Base-by-base conservation (phyloP, 352 stramenopile species). In the Phytopythium kandeliae region DNA sequence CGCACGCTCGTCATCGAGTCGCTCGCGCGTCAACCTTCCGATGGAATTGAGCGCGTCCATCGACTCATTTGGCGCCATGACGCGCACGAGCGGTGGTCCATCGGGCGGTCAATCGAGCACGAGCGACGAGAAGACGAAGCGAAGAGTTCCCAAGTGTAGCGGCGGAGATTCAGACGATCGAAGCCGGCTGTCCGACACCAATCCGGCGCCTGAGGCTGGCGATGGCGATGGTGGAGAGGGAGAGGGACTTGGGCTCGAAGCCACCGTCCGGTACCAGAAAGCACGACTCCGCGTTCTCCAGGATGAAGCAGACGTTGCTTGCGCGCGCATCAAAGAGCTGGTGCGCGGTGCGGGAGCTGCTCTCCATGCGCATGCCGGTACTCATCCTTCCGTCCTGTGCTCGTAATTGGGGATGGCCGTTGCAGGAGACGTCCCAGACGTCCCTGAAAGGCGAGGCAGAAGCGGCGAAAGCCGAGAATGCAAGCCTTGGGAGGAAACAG, bases 231-330 rank as follows among this genome's bases (percentile, higher is more conserved):
- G 47, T 10, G 52, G 21, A 11, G 24, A 38, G 21, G 45, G 45
- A 19, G 65, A 81, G 46, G 75, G 73, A 37, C 59, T 87, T 0
- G 68, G 78, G 2, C 44, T 83, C 0, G 80, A 89, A 35, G 70
- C 77, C 21, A 86, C 81, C 0, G 48, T 90, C 15, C 66, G 81
- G 21, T 88, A 87, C 48, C 81, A 92, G 48, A 89, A 89, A 60
- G 77, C 78, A 4, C 65, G 80, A 11, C 54, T 92, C 9, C 78
- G 74, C 10, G 66, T 92, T 21, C 64, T 92, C 12, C 78, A 92
- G 48, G 76, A 89, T 33, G 77, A 90, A 55, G 62, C 68, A 24
- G 78, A 88, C 16, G 42, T 49, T n/a, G 62, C 72, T 0, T 63
- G 57, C 4, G 49, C 51, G 8, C 61, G 72, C 34, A 51, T 69